Percentiles rank a stretch among this genome's conserved stretches.
phyloP scores from a whole-genome alignment of 495 filamentous ascomycete species.

The Cryomyces minteri region DNA sequence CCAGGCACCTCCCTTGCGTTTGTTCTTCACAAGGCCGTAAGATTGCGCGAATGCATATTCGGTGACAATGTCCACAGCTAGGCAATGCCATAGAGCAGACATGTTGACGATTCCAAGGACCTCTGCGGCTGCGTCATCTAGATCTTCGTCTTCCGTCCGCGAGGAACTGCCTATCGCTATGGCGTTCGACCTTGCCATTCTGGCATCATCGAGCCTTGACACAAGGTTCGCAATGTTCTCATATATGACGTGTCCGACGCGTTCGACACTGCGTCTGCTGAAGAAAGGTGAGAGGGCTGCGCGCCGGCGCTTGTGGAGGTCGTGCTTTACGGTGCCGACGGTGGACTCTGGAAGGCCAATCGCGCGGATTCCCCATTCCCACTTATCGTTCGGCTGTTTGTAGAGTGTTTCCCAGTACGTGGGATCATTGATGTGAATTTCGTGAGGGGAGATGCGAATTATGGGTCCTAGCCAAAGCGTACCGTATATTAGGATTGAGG shows the following conservation, averaged over 20 bases:
- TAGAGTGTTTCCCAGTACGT: constrained; percentile 10
- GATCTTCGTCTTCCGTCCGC: not conserved
- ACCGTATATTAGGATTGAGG: not conserved
- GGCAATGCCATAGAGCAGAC: not conserved
- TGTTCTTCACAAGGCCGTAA: constrained; percentile 1
- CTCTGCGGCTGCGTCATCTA: not conserved
- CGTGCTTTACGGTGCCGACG: constrained; percentile 1
- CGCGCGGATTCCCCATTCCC: constrained; percentile 2
- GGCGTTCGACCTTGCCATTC: not conserved
- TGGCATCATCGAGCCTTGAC: not conserved
- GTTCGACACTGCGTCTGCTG: not conserved
- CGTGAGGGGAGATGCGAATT: constrained; percentile 15
- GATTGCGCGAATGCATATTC: constrained; percentile 20
- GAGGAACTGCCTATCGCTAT: no score
- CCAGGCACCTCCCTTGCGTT: not conserved
- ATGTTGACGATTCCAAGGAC: not conserved
- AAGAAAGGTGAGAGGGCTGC: constrained; percentile 1
- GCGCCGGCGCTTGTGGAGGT: not conserved
- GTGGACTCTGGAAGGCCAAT: constrained; percentile 2
- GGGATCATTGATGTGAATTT: constrained; percentile 15
- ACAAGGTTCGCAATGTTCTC: not conserved
- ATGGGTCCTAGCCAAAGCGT: constrained; percentile 11
- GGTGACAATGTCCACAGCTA: constrained; percentile 28
- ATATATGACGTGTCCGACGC: not conserved
- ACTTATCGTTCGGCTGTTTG: constrained; percentile 5